Evolutionary conservation across 345 rosid genomes (phyloP).

Genomic region (Bruguiera sexangula): DNA sequence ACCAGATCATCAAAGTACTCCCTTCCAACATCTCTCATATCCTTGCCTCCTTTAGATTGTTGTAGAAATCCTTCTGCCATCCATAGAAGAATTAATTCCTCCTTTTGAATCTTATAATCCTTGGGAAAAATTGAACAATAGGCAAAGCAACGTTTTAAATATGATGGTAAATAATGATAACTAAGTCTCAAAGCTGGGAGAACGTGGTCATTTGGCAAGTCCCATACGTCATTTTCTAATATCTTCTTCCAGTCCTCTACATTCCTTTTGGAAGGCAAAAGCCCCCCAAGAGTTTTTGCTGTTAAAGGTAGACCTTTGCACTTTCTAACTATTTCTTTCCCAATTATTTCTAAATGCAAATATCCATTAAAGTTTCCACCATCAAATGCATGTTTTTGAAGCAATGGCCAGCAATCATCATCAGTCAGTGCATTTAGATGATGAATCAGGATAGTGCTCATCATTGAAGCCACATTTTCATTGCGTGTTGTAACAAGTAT

Average conservation of each 20-base stretch:
- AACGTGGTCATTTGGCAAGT: neutral
- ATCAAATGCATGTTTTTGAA: slow-evolving; percentile 9
- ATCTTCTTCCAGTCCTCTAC: slow-evolving; percentile 8
- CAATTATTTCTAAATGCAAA: neutral
- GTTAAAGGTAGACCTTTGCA: slow-evolving; percentile 12
- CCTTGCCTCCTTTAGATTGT: neutral
- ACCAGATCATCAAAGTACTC: slow-evolving; percentile 19
- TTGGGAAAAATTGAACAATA: slow-evolving; percentile 6
- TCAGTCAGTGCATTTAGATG: neutral
- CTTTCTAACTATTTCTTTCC: neutral
- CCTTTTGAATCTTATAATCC: neutral
- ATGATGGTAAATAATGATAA: slow-evolving; percentile 6
- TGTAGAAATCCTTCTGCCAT: slow-evolving; percentile 26
- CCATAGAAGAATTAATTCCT: slow-evolving; percentile 13
- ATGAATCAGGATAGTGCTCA: neutral
- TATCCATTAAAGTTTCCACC: neutral
- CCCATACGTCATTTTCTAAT: neutral
- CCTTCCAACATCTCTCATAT: slow-evolving; percentile 10
- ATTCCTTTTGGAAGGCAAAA: neutral
- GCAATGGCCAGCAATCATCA: slow-evolving; percentile 1
- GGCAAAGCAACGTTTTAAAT: slow-evolving; percentile 1
- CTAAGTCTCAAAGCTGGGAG: slow-evolving; percentile 10
- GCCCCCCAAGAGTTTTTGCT: neutral
- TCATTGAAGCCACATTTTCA: neutral
- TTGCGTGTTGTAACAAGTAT: slow-evolving; percentile 5